A percentile compares a stretch with the other conserved stretches of the same genome.
These are phyloP conservation scores for Cryptococcus jaspeensis DNA, from an alignment of 1,284 basidiomycete genomes.

Conservation along the genomic window DNA sequence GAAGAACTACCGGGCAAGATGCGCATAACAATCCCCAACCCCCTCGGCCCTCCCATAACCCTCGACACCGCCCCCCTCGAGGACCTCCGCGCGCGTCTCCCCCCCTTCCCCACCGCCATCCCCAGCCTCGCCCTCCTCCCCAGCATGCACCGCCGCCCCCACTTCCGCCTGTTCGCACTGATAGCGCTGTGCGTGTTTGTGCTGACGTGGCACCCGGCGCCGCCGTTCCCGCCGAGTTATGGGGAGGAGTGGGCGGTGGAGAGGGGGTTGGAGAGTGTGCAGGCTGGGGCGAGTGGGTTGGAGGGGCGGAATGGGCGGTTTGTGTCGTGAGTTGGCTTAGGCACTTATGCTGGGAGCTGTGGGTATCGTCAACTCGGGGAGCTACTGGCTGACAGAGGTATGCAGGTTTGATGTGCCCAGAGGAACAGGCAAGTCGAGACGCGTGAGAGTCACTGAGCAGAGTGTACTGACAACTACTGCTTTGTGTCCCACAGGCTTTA, in stretches of 20 bases:
- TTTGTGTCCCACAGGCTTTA: constrained; percentile 25
- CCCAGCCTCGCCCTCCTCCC: not conserved
- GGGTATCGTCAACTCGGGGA: too few relatives aligned
- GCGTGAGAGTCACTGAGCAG: not conserved
- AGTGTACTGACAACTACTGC: not conserved
- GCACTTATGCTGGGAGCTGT: not conserved
- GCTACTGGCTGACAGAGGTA: too few relatives aligned
- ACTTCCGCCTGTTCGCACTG: constrained; percentile 8
- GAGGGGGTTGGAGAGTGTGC: constrained; percentile 23
- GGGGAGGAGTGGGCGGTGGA: constrained; percentile 28
- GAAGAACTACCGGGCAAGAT: constrained; percentile 8
- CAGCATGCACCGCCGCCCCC: constrained; percentile 7
- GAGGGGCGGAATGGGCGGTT: constrained; percentile 36
- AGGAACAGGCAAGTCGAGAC: constrained; percentile 29
- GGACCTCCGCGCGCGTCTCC: not conserved
- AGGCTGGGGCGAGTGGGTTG: constrained; percentile 17
- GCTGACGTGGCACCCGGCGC: constrained; percentile 22
- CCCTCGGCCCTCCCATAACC: constrained; percentile 31
- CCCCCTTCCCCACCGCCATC: not conserved
- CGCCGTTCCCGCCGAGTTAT: constrained; percentile 46
- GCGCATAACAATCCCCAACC: constrained; percentile 34
- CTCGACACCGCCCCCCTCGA: constrained; percentile 20
- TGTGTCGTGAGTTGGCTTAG: constrained; percentile 34
- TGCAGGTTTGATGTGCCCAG: constrained; percentile 44
- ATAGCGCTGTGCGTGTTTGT: constrained; percentile 12